Base-by-base conservation (phyloP, 108 stramenopile genomes). In the Stephanodiscus triporus region DNA sequence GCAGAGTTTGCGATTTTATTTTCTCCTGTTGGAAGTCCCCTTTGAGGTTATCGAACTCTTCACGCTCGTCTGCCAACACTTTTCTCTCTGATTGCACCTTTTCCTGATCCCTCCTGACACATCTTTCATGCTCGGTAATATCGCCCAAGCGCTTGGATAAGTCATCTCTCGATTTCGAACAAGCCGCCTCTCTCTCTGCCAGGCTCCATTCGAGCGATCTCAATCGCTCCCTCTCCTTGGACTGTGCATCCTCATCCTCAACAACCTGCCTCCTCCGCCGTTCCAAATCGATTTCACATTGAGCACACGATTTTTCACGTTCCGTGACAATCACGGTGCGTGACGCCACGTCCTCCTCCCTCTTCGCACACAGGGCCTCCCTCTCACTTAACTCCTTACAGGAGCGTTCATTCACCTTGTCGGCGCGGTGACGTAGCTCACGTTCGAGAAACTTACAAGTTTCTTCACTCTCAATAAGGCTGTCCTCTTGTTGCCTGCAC, bases 381-480 rank as follows among this genome's bases (percentile, higher is more conserved):
- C 79, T 56, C 55, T 80, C 68, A 2, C 73, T 70, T 29, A 73
- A 74, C 32, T 73, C 70, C 42, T 70, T 40, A 38, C 73, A 70
- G 64, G 68, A 45, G 32, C 79, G 29, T 58, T 80, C 72, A 37
- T 55, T 50, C 14, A 80, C 17, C 4, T 68, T 68, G 42, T 80
- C 68, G 4, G 66, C 47, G 23, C 68, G 68, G 27, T 64, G 63
- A 19, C 50, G 26, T 37, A 80, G 45, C 49, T 80, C 53, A 13
- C n/a, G n/a, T 42, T 70, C 56, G 23, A 59, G 68, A 30, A 48
- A 40, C 29, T 56, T 40, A 43, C 68, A 70, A 7, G 40, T 45
- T 22, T 58, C 57, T 61, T 61, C 60, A 40, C 60, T 38, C 9
- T 40, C 36, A n/a, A 6, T 61, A 10, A 61, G 37, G 4, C 37